Evolutionary conservation across 2,329 filamentous ascomycete species (phyloP).

Genomic region (Orbilia ellipsospora): DNA sequence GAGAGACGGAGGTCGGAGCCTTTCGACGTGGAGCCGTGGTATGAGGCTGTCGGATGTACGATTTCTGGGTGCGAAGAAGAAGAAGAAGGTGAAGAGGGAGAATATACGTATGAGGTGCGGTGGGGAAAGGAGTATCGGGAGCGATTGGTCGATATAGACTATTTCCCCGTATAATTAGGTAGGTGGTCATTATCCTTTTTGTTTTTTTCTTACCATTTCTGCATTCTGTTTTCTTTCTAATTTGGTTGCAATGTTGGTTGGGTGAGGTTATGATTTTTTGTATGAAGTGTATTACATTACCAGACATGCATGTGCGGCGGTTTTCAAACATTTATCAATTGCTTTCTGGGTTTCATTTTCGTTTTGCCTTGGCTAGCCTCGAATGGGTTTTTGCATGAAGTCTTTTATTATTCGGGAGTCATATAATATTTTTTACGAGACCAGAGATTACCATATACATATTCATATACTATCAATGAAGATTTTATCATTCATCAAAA

Average conservation of each 20-base stretch:
- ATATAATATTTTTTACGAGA: too few relatives aligned
- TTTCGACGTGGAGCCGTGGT: background rate
- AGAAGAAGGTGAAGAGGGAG: background rate
- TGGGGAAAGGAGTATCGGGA: background rate
- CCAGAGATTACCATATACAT: too few relatives aligned
- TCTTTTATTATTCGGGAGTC: too few relatives aligned
- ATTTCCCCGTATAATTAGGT: background rate
- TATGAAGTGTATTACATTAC: too few relatives aligned
- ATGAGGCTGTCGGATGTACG: background rate
- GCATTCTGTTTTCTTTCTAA: background rate
- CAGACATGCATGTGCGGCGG: too few relatives aligned
- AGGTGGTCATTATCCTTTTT: background rate
- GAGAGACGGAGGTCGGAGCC: background rate
- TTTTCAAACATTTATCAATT: conserved; percentile 2
- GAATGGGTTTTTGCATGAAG: too few relatives aligned
- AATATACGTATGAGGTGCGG: background rate
- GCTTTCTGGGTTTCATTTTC: background rate
- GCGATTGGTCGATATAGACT: background rate
- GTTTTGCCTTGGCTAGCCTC: background rate
- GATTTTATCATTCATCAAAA: too few relatives aligned
- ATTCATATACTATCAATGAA: too few relatives aligned
- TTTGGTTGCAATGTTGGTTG: too few relatives aligned
- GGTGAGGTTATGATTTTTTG: too few relatives aligned
- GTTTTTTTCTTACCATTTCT: background rate
- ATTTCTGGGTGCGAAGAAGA: background rate